Percentiles rank a stretch among this genome's conserved stretches.
These are phyloP conservation scores for Blastomyces gilchristii DNA, from an alignment of 2,329 filamentous ascomycete genomes.

Conservation along the genomic window DNA sequence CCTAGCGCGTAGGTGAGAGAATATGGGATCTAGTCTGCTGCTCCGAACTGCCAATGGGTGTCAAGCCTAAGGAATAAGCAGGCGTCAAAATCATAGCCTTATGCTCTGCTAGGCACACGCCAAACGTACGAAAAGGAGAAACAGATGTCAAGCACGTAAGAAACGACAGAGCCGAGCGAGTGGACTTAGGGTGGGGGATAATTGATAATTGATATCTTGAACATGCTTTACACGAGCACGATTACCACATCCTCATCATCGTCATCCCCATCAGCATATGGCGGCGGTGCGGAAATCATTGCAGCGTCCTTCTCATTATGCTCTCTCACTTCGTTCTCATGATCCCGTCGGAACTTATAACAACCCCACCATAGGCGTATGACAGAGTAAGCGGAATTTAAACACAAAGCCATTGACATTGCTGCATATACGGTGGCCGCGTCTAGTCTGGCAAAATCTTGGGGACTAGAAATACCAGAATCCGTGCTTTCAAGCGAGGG, in stretches of 20 bases:
- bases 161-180: background rate
- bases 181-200: background rate
- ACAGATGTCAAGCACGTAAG: background rate
- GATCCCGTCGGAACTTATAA: background rate
- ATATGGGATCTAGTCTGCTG: background rate
- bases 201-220: background rate
- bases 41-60: background rate
- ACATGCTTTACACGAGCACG: background rate
- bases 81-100: background rate
- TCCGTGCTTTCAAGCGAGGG: background rate
- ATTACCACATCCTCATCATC: background rate
- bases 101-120: background rate
- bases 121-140: background rate
- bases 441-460: background rate
- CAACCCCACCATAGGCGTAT: conserved; percentile 1
- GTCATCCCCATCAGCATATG: background rate
- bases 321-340: background rate
- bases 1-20: background rate
- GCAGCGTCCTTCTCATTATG: background rate
- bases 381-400: conserved; percentile 5
- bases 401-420: conserved; percentile 2
- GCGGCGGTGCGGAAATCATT: background rate
- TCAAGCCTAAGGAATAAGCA: background rate
- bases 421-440: conserved; percentile 2
- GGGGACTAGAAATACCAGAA: background rate